phyloP scores from a whole-genome alignment of 345 rosid genomes.

The Brassica cretica region DNA sequence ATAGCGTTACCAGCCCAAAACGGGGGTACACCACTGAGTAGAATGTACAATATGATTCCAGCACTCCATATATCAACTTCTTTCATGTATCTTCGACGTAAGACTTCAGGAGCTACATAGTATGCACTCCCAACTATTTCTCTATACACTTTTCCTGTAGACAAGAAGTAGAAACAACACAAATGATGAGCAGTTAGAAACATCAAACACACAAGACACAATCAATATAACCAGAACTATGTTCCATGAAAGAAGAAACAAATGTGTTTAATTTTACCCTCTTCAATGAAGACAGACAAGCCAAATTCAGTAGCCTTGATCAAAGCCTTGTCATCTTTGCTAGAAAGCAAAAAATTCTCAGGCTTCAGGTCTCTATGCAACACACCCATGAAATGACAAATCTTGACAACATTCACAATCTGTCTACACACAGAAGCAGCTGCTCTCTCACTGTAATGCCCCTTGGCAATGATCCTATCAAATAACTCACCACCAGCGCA shows the following conservation, averaged over 20 bases:
- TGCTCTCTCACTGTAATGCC: slow-evolving; percentile 42
- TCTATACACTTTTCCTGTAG: slow-evolving; percentile 63
- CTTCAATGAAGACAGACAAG: slow-evolving; percentile 45
- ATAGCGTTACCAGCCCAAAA: slow-evolving; percentile 71
- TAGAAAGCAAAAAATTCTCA: slow-evolving; percentile 45
- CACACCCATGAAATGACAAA: slow-evolving; percentile 73
- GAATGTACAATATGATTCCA: slow-evolving; percentile 73
- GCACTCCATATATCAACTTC: slow-evolving; percentile 87
- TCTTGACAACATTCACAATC: slow-evolving; percentile 43
- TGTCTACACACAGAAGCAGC: slow-evolving; percentile 43
- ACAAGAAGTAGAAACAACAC: slow-evolving; percentile 14
- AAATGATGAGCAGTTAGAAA: slow-evolving; percentile 16
- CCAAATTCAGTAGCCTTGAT: slow-evolving; percentile 45
- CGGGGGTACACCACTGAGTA: slow-evolving; percentile 94
- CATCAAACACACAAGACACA: slow-evolving; percentile 4
- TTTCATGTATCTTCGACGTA: slow-evolving; percentile 70
- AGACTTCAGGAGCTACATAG: slow-evolving; percentile 65
- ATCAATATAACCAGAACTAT: not conserved
- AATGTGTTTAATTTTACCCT: slow-evolving; percentile 31
- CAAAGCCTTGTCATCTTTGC: slow-evolving; percentile 44
- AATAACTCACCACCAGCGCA: slow-evolving; percentile 42
- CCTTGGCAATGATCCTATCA: slow-evolving; percentile 43
- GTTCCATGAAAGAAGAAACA: not conserved
- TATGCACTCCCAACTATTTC: slow-evolving; percentile 84
- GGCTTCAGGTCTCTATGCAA: slow-evolving; percentile 97